Percentiles rank a stretch among this genome's conserved stretches.
Conservation (phyloP, 2,329 filamentous ascomycete genomes). For the Neocucurbitaria cava region DNA sequence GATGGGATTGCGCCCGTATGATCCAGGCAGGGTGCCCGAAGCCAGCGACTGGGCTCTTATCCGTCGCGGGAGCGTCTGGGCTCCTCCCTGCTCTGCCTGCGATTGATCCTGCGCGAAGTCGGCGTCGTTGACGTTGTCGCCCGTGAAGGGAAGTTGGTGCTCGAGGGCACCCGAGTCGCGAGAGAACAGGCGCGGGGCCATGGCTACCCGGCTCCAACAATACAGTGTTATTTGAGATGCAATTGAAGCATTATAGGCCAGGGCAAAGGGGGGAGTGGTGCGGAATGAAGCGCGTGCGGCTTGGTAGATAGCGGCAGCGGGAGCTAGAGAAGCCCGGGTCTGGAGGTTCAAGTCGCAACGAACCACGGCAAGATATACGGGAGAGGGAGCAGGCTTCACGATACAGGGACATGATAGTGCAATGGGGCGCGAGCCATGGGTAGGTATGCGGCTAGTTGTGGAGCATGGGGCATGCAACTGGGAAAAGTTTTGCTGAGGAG, state of each 20-base stretch:
- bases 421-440: conserved; percentile 4
- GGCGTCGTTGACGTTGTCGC: conserved; percentile 37
- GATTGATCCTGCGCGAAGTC: conserved; percentile 33
- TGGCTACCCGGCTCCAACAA: conserved; percentile 5
- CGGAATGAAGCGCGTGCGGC: not conserved
- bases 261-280: not conserved
- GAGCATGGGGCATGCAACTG: conserved; percentile 6
- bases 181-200: conserved; percentile 31
- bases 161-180: conserved; percentile 26
- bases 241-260: conserved; percentile 6
- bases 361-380: not conserved
- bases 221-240: not conserved
- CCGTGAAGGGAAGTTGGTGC: conserved; percentile 42
- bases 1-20: conserved; percentile 64
- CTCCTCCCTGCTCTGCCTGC: conserved; percentile 32
- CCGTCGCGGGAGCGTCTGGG: conserved; percentile 33
- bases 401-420: not conserved
- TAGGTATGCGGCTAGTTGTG: conserved; percentile 13
- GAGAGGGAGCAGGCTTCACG: not conserved
- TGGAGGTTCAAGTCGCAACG: not conserved
- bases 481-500: conserved; percentile 12
- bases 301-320: conserved; percentile 4
- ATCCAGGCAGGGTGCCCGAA: conserved; percentile 32
- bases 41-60: conserved; percentile 35
- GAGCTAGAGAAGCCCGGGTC: conserved; percentile 6